Evolutionary conservation across 2,329 filamentous ascomycete genomes (phyloP).

Genomic region (Exserohilum turcica): DNA sequence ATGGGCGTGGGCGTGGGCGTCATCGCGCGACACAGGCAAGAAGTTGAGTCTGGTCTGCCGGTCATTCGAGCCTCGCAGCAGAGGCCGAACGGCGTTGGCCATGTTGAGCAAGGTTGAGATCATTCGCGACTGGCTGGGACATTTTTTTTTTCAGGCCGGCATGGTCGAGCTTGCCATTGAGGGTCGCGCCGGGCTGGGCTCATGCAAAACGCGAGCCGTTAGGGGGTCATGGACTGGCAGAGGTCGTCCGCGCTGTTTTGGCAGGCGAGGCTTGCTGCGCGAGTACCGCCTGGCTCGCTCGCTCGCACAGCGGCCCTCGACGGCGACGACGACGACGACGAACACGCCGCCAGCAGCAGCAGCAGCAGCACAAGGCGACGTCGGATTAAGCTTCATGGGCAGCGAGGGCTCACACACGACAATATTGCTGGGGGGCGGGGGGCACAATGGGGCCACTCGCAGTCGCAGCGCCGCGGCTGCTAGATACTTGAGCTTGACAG

Average conservation of each 20-base stretch:
- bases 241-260: constrained; percentile 31
- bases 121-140: constrained; percentile 31
- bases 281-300: too few species aligned
- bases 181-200: constrained; percentile 33
- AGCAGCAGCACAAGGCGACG: constrained; percentile 8
- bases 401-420: constrained; percentile 12
- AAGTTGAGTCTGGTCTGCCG: constrained; percentile 39
- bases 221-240: constrained; percentile 30
- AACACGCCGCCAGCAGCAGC: too few species aligned
- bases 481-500: constrained; percentile 14
- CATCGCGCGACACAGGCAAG: constrained; percentile 37
- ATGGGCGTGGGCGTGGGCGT: constrained; percentile 25
- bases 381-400: constrained; percentile 25
- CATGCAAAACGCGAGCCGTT: constrained; percentile 36
- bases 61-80: constrained; percentile 41
- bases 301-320: constrained; percentile 5
- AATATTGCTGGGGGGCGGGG: constrained; percentile 11
- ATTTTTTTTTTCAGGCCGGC: constrained; percentile 38
- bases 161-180: constrained; percentile 36
- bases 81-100: constrained; percentile 35
- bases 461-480: constrained; percentile 25
- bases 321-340: constrained; percentile 12
- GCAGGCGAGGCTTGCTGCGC: constrained; percentile 24
- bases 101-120: constrained; percentile 24
- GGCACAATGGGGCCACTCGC: too few species aligned